These are phyloP conservation scores for Medicago ruthenica DNA, from an alignment of 306 rosid species.

Conservation along the genomic window DNA sequence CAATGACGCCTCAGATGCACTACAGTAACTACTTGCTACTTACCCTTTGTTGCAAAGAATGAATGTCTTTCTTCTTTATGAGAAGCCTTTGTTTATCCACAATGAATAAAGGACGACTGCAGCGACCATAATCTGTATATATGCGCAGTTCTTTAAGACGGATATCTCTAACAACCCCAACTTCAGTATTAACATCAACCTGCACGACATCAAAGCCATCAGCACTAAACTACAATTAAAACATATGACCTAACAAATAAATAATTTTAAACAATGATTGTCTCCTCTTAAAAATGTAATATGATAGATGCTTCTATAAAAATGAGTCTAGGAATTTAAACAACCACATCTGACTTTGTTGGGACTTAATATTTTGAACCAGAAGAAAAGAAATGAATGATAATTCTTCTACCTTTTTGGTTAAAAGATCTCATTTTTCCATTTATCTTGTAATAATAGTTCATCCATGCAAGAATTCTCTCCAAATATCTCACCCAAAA, in stretches of 20 bases:
- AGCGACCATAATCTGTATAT: conserved; percentile 98
- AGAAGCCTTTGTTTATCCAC: conserved; percentile 98
- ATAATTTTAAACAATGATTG: conserved; percentile 4
- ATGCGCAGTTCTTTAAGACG: conserved; percentile 91
- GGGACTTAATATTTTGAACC: not conserved
- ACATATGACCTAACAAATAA: not conserved
- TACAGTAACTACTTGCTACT: conserved; percentile 40
- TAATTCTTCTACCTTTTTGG: not conserved
- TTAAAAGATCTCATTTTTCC: conserved; percentile 1
- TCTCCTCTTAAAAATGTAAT: not conserved
- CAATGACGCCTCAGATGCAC: conserved; percentile 5
- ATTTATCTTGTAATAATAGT: conserved; percentile 9
- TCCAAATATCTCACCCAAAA: conserved; percentile 1
- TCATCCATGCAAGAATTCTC: conserved; percentile 5
- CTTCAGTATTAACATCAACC: conserved; percentile 99
- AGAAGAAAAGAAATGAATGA: not conserved
- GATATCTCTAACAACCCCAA: conserved; percentile 97
- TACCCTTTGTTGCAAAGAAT: conserved; percentile 92
- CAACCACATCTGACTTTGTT: conserved; percentile 1
- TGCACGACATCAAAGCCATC: conserved; percentile 48
- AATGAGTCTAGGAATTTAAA: not conserved
- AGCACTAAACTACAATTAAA: conserved; percentile 40
- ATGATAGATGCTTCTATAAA: not conserved
- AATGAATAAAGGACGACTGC: conserved; percentile 98
- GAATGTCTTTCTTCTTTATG: conserved; percentile 89